Evolutionary conservation across 495 filamentous ascomycete genomes (phyloP), one percentile per base, ranked within the genome.

Genomic region (Darksidea phi): DNA sequence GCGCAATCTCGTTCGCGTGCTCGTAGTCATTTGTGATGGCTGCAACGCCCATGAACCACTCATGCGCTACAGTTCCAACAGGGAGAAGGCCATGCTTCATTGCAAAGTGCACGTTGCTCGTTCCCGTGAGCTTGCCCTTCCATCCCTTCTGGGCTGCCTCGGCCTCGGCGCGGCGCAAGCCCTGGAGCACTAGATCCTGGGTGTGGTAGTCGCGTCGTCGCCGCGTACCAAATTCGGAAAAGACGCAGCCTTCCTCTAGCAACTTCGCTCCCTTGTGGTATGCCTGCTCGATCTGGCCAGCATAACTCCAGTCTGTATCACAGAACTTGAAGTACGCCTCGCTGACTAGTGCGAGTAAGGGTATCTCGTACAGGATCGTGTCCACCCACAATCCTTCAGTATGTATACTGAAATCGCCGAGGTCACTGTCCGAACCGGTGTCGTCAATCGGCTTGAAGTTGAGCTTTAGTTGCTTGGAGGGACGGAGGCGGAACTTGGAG

Each of bases 1-100:
- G 76, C 0, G 88, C 90, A 58, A 86, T 80, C 71, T 93, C 90
- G 56, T 90, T 96, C 6, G 95, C 90, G 50, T 81, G 80, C 61
- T 79, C 76, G 67, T 97, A 98, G 74, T 96, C 84, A 55, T 88
- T 80, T 2, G 88, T 92, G 67, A 96, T 88, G 34, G 94, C 92
- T 15, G 94, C 94, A 53, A 95, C 90, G 41, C 89, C 90, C 94
- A 98, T 98, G 76, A 96, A 97, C 95, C 95, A 98, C 75, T 98
- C 94, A 64, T 98, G 94, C 0, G 95, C 94, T 0, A 98, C 92
- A 1, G 94, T 98, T 15, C 94, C 94, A 18, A 98, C 84, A 0
- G 93, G 89, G 7, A 82, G 75, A 25, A 94, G 81, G 20, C 82
- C 83, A 71, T 93, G 89, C 70, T 90, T 88, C 89, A 95, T 95